Base-by-base conservation (phyloP, 2,329 filamentous ascomycete species). In the Trichoderma brevicompactum region DNA sequence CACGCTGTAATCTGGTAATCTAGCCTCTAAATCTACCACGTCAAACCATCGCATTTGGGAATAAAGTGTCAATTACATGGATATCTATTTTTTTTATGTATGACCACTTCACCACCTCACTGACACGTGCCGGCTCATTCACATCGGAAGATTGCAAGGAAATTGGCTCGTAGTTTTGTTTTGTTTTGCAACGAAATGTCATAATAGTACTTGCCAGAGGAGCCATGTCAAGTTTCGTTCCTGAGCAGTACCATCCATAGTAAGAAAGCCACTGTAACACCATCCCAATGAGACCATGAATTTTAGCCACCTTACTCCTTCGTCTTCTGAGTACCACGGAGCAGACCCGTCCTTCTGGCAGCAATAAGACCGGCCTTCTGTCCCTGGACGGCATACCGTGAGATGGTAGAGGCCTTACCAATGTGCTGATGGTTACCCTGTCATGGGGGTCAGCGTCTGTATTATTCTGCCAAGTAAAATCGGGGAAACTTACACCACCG, bases 291-390 rank as follows among this genome's bases (percentile, higher is more conserved):
- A 81, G 79, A 82, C 82, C 83, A 81, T 82, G 78, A 82, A 82
- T 78, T 76, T 79, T 72, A 76, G 74, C 73, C 74, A 71, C 74
- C 76, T 85, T 93, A 94, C 75, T 99, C 96, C 92, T 99, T 99
- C 81, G 89, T 92, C 92, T 99, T 99, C 87, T 99, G 95, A 81
- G 95, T 98, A 96, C 95, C 95, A 86, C 95, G 94, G 81, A 99
- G 89, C 85, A 99, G 89, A 97, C 95, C 95, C 83, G 95, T 99
- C 89, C 96, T 92, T 84, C 95, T 89, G 84, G 95, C 95, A 83
- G 95, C 95, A 86, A 99, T 99, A 81, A 99, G 94, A 97, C 95
- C 95, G 78, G 95, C 95, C 89, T 99, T 99, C 87, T 99, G 95
- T 91, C 95, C 95, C 84, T 93, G 90, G 82, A 90, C 91, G 78